These are phyloP conservation scores for Plenodomus biglobosus DNA, from an alignment of 2,329 filamentous ascomycete genomes.

Conservation along the genomic window DNA sequence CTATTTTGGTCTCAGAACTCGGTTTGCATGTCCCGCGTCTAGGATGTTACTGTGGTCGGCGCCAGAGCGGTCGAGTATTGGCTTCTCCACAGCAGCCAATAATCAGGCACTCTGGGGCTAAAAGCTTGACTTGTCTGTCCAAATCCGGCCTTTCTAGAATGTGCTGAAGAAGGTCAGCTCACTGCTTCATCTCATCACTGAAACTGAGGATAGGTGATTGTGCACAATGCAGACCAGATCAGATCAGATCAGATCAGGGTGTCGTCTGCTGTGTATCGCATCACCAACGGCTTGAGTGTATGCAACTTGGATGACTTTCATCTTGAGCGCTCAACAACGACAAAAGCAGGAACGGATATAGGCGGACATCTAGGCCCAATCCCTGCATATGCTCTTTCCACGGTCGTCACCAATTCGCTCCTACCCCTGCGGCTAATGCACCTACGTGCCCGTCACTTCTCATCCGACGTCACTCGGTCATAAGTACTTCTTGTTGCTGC, in stretches of 20 bases:
- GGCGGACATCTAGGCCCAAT: slow-evolving; percentile 1
- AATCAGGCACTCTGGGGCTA: no score
- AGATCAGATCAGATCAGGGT: neutral
- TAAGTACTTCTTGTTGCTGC: slow-evolving; percentile 16
- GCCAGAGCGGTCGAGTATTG: no score
- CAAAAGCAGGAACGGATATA: neutral
- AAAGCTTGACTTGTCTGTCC: neutral
- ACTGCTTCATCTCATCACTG: neutral
- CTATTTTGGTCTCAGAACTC: no score
- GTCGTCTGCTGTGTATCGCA: neutral
- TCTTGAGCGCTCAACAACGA: no score
- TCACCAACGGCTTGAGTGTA: neutral
- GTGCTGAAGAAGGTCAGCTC: neutral
- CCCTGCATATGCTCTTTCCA: slow-evolving; percentile 16
- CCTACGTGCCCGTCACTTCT: slow-evolving; percentile 14
- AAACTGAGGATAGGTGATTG: neutral
- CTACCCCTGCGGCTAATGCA: slow-evolving; percentile 20
- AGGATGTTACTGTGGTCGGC: no score
- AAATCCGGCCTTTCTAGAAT: neutral
- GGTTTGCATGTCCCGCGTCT: no score
- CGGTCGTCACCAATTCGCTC: slow-evolving; percentile 15
- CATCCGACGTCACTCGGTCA: slow-evolving; percentile 21
- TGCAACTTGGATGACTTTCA: neutral
- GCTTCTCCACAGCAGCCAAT: neutral
- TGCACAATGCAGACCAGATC: neutral